These are phyloP conservation scores for Strobilomyces echinocephalus DNA, from an alignment of 768 basidiomycete species.

Conservation along the genomic window DNA sequence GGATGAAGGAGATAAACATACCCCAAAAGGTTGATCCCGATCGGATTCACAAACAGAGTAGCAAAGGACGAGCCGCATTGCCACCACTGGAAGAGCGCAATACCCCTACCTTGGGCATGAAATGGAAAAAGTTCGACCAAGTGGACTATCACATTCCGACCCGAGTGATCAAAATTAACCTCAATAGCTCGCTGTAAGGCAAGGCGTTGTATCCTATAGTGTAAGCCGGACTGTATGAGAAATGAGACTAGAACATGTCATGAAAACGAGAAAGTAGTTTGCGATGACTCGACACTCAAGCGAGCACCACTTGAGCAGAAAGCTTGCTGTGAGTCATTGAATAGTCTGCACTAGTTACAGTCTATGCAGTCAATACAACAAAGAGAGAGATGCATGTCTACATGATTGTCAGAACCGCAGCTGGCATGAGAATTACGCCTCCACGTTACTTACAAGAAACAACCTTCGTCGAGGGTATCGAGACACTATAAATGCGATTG, in stretches of 20 bases:
- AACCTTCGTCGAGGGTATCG: conserved; percentile 3
- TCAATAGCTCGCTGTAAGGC: not conserved
- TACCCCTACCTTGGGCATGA: not conserved
- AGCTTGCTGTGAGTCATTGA: not conserved
- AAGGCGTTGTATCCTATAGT: not conserved
- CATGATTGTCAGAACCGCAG: not conserved
- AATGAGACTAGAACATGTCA: not conserved
- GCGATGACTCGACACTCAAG: not conserved
- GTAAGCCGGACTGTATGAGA: not conserved
- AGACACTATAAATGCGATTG: conserved; percentile 1
- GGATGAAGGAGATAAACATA: not conserved
- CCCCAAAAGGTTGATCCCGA: conserved; percentile 8
- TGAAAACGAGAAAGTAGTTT: not conserved
- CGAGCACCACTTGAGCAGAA: not conserved
- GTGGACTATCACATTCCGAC: conserved; percentile 25
- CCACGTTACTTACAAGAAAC: not conserved
- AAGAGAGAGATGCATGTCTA: conserved; percentile 10
- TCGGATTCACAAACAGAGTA: conserved; percentile 12
- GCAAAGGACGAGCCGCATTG: conserved; percentile 34
- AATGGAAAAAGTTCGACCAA: not conserved
- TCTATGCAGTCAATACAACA: conserved; percentile 4
- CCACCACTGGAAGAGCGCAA: conserved; percentile 55
- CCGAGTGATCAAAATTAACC: not conserved
- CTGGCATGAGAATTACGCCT: not conserved
- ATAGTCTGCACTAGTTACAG: conserved; percentile 3